phyloP scores from a whole-genome alignment of 2,329 filamentous ascomycete genomes.

The Phialophora expanda region DNA sequence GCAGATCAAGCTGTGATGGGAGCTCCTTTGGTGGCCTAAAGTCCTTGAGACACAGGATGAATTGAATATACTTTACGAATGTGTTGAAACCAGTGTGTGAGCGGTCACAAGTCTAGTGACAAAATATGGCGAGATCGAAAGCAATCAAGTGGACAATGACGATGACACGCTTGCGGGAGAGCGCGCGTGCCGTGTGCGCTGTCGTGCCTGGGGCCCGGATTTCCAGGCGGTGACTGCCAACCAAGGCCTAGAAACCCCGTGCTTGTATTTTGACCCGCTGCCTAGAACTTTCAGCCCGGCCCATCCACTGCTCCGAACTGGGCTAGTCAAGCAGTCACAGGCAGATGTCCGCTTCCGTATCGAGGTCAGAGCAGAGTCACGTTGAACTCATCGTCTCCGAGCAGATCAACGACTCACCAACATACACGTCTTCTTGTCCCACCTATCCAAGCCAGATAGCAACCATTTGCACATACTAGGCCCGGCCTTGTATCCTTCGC shows the following conservation, averaged over 20 bases:
- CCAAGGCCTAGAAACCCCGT: conserved; percentile 13
- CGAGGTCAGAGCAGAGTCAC: background rate
- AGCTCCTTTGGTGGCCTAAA: background rate
- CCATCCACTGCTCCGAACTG: conserved; percentile 10
- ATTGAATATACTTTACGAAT: background rate
- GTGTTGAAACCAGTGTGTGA: conserved; percentile 5
- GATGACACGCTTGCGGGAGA: conserved; percentile 18
- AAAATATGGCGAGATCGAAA: conserved; percentile 12
- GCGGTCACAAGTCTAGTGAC: conserved; percentile 14
- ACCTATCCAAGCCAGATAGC: background rate
- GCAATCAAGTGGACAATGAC: conserved; percentile 13
- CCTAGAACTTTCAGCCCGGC: conserved; percentile 12
- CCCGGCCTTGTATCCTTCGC: background rate
- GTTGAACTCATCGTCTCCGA: conserved; percentile 15
- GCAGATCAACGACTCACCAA: conserved; percentile 9
- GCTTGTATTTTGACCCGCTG: conserved; percentile 5
- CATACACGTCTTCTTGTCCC: conserved; percentile 19
- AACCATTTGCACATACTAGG: conserved; percentile 8
- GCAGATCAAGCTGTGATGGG: background rate
- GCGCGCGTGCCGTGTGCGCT: conserved; percentile 11
- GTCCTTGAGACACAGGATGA: background rate
- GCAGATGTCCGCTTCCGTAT: conserved; percentile 13
- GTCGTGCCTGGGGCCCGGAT: conserved; percentile 13
- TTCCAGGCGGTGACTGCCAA: background rate
- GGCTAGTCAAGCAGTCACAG: conserved; percentile 4